Conservation (phyloP, 805 yeast genomes). For the Wickerhamomyces bovis region DNA sequence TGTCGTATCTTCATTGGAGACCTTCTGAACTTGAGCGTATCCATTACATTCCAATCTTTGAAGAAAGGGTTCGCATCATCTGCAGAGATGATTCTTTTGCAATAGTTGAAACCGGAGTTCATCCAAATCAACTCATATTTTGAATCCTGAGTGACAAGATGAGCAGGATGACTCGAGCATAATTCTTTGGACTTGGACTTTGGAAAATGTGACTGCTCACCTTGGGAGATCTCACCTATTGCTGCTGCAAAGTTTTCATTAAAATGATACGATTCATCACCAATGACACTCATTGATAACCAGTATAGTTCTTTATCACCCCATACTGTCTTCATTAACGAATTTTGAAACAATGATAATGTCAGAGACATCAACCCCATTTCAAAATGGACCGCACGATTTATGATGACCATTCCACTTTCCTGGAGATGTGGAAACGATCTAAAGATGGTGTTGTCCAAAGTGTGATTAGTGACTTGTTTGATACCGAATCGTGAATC, state of each 20-base stretch:
- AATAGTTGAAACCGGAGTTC: conserved; percentile 48
- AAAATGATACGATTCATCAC: conserved; percentile 7
- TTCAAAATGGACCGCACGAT: conserved; percentile 20
- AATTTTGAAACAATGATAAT: conserved; percentile 22
- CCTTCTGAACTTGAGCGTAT: conserved; percentile 26
- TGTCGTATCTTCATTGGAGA: conserved; percentile 33
- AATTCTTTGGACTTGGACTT: conserved; percentile 26
- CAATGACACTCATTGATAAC: conserved; percentile 24
- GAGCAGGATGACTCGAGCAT: conserved; percentile 56
- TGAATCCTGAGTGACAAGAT: conserved; percentile 25
- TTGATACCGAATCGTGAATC: neutral
- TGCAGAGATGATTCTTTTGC: conserved; percentile 26
- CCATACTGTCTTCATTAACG: conserved; percentile 25
- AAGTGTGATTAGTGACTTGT: neutral
- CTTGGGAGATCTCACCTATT: conserved; percentile 13
- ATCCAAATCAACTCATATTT: conserved; percentile 46
- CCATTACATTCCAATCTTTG: conserved; percentile 3
- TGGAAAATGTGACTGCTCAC: conserved; percentile 6
- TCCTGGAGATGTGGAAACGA: conserved; percentile 21
- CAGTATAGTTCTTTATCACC: conserved; percentile 33
- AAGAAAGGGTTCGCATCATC: conserved; percentile 8
- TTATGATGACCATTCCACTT: conserved; percentile 18
- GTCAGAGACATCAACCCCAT: conserved; percentile 20
- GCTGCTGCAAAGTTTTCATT: conserved; percentile 9
- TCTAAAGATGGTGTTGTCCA: conserved; percentile 12